These are phyloP conservation scores for Chamaenerion angustifolium DNA, from an alignment of 345 rosid species.

Conservation along the genomic window DNA sequence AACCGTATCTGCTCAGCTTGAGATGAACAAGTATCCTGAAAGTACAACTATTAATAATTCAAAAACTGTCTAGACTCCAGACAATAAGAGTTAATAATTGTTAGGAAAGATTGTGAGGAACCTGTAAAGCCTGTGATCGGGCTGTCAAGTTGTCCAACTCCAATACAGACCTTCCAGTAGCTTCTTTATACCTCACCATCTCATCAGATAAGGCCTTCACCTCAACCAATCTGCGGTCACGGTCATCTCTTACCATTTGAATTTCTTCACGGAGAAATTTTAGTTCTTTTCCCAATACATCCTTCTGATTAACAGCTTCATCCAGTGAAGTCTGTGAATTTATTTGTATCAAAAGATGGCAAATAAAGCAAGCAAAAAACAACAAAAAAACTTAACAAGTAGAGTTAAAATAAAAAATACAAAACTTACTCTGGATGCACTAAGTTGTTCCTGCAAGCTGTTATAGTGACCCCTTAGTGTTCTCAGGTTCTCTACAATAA, in stretches of 20 bases:
- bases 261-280: constrained; percentile 65
- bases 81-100: not conserved
- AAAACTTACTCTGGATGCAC: constrained; percentile 46
- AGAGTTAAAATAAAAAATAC: too few species aligned
- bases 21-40: constrained; percentile 69
- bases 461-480: constrained; percentile 69
- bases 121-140: constrained; percentile 67
- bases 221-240: constrained; percentile 51
- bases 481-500: constrained; percentile 71
- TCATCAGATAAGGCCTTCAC: constrained; percentile 50
- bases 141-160: constrained; percentile 49
- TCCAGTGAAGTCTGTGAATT: constrained; percentile 46
- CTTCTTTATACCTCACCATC: constrained; percentile 45
- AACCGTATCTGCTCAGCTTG: constrained; percentile 56
- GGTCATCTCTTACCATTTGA: constrained; percentile 75
- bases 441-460: constrained; percentile 70
- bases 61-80: constrained; percentile 3
- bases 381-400: too few species aligned
- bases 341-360: not conserved
- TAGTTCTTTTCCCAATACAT: constrained; percentile 44
- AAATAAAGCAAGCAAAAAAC: constrained; percentile 1
- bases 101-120: constrained; percentile 14
- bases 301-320: constrained; percentile 60
- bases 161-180: constrained; percentile 49
- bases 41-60: not conserved